Evolutionary conservation across 768 basidiomycete genomes (phyloP), one percentile per base, ranked within the genome.

Genomic region (Russula griseocarnosa): DNA sequence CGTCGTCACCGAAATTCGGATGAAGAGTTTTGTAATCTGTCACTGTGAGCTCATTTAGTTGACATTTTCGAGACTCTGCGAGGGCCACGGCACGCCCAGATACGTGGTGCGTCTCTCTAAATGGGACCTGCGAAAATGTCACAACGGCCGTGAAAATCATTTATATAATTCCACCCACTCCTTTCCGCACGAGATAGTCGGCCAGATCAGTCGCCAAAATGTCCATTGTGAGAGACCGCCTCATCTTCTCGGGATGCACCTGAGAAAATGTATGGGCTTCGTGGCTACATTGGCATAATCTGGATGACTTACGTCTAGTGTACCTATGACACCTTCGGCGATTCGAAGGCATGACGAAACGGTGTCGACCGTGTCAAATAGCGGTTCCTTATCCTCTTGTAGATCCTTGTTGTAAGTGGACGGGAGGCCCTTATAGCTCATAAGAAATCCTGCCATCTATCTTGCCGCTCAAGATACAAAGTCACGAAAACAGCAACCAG

Each of bases 331-430:
- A 26, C 97, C 97, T 74, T 97, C 93, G 1, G 94, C 86, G 69
- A 99, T 98, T 72, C 88, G 84, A 70, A 98, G 81, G 34, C 87
- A 95, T 22, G 92, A 92, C 18, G 87, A 86, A 47, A 97, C 74
- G 44, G 90, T 98, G 72, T 95, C 93, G 16, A 96, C 90, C 11
- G 89, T 79, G 72, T 99, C 97, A 68, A 98, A 98, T 60, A 99
- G 76, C 2, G 97, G 95, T 71, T 99, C 97, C 75, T 99, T 98
- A 75, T 96, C 94, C 75, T 99, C 97, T 75, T 98, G 97, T 51
- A 99, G 79, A 76, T 99, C 97, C 75, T 99, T 99, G 81, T 99
- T 98, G 78, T 99, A 99, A 10, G 97, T 99, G 22, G 96, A 97
- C 16, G 97, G 97, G 51, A 98, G 78, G 34, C 97, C 97, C 73